Evolutionary conservation across 345 rosid genomes (phyloP), one percentile per base, ranked within the genome.

Genomic region (Camelina neglecta): DNA sequence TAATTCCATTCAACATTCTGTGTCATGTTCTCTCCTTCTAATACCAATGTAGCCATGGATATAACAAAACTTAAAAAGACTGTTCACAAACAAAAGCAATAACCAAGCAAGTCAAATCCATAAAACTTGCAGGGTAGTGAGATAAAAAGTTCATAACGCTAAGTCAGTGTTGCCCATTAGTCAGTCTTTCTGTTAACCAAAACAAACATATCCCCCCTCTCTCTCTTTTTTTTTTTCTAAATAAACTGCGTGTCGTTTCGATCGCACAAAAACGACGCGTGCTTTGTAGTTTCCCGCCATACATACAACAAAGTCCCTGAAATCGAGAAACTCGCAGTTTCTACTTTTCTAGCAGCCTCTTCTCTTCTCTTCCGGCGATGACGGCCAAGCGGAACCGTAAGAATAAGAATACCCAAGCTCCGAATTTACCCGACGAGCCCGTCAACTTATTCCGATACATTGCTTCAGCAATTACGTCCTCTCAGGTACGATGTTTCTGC

Each of bases 401-500:
- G 48, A 71, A 75, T 29, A 69, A 66, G 54, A 29, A 29, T 29
- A 29, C 31, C 7, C 24, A 3, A 33, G 8, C 72, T 21, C 64
- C 63, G 21, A 62, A 57, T 18, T 11, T 39, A 62, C 39, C 67
- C 35, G 71, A 75, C 31, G 62, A 75, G 39, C 16, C 73, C 16
- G 38, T 4, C 21, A 64, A 23, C 16, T 59, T 75, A 23, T 71
- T 80, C 48, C 65, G 73, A 44, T 71, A 71, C 16, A 11, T 80
- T 47, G 59, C 76, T 51, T 75, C 66, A 54, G 38, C 69, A 6
- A 53, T 75, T 60, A 15, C 72, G 3, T 75, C 77, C 12, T 20
- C 57, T 29, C 69, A 75, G 83, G 80, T 80, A 75, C 45, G 21
- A 5, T 42, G 41, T 68, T 63, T 67, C 57, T 61, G 11, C 65